Conservation (phyloP, 345 rosid species). For the Salix viminalis region DNA sequence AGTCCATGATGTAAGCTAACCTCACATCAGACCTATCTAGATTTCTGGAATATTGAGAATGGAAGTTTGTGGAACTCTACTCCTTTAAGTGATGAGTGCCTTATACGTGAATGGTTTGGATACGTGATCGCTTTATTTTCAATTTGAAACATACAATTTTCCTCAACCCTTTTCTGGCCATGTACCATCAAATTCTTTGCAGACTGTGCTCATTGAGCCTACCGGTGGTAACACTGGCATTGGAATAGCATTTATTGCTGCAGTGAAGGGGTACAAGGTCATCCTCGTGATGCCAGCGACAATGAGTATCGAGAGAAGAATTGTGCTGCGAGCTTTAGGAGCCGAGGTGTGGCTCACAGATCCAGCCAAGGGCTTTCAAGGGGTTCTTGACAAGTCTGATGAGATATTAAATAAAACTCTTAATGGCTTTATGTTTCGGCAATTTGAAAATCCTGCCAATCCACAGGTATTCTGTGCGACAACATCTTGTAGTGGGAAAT, state of each 20-base stretch:
- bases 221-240: conserved; percentile 84
- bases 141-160: too few species aligned
- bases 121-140: too few species aligned
- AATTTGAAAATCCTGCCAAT: conserved; percentile 60
- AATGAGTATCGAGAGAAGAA: conserved; percentile 58
- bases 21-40: too few species aligned
- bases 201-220: conserved; percentile 52
- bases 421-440: conserved; percentile 50
- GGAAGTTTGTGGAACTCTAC: too few species aligned
- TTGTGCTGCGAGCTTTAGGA: conserved; percentile 62
- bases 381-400: conserved; percentile 39
- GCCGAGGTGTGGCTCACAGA: conserved; percentile 59
- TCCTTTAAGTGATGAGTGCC: too few species aligned
- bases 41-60: too few species aligned
- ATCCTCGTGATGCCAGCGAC: conserved; percentile 55
- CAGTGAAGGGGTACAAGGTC: conserved; percentile 59
- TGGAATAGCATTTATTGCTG: conserved; percentile 65
- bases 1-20: too few species aligned
- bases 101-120: too few species aligned
- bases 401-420: conserved; percentile 59
- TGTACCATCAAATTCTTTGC: background rate
- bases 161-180: background rate
- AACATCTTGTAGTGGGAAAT: background rate
- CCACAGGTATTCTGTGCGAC: conserved; percentile 42
- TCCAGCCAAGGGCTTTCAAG: conserved; percentile 39